Conservation (phyloP, 2,329 filamentous ascomycete species). For the Hirsutella minnesotensis region DNA sequence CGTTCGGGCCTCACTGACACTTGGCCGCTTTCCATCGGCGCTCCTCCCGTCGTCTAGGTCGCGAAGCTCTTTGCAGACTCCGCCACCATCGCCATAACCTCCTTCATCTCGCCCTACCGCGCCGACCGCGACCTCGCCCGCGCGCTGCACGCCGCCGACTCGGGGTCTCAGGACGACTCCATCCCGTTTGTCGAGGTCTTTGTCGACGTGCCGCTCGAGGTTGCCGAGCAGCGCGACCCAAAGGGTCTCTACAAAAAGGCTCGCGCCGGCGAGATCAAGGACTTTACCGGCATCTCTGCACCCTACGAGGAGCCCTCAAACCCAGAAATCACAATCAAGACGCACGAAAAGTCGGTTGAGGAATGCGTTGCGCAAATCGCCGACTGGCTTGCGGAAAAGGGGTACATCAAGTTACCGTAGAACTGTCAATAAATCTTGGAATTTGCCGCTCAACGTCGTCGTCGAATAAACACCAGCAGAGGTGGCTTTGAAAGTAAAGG, state of each 20-base stretch:
- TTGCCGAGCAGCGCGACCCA: slow-evolving; percentile 88
- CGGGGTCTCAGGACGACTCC: slow-evolving; percentile 48
- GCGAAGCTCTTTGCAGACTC: slow-evolving; percentile 94
- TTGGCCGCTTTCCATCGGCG: too few species aligned
- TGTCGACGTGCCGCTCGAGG: slow-evolving; percentile 81
- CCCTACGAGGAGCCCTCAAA: slow-evolving; percentile 85
- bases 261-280: slow-evolving; percentile 82
- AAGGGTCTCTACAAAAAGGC: slow-evolving; percentile 99
- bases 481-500: too few species aligned
- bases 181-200: slow-evolving; percentile 90
- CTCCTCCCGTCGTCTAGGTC: slow-evolving; percentile 40
- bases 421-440: not conserved
- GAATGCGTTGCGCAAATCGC: slow-evolving; percentile 81
- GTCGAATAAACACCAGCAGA: too few species aligned
- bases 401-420: slow-evolving; percentile 24
- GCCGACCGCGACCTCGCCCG: slow-evolving; percentile 77
- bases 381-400: slow-evolving; percentile 62
- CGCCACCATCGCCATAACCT: slow-evolving; percentile 78
- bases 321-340: slow-evolving; percentile 80
- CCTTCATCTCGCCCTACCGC: slow-evolving; percentile 92
- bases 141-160: slow-evolving; percentile 55
- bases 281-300: slow-evolving; percentile 91
- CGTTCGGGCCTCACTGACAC: too few species aligned
- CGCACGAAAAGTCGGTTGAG: slow-evolving; percentile 71
- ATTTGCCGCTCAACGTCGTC: too few species aligned